Percentiles rank a stretch among this genome's conserved stretches.
Evolutionary conservation across 768 basidiomycete species (phyloP).

Genomic region (Leccinum longicurvipes): DNA sequence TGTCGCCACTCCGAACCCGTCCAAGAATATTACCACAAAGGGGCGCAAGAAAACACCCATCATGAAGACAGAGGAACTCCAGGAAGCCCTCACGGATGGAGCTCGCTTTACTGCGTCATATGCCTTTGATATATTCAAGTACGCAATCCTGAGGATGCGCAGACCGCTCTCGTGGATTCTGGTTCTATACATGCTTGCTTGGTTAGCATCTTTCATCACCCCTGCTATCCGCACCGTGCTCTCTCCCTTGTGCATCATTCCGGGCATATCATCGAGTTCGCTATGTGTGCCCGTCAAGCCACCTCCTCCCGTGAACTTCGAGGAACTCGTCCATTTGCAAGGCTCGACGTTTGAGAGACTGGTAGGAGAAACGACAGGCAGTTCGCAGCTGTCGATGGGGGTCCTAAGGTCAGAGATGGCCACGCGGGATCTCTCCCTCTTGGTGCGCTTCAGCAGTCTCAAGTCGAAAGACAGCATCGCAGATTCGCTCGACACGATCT

Average conservation of each 20-base stretch:
- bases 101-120: conserved; percentile 37
- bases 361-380: conserved; percentile 54
- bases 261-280: conserved; percentile 47
- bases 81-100: conserved; percentile 20
- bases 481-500: conserved; percentile 49
- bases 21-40: conserved; percentile 16
- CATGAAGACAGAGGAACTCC: conserved; percentile 28
- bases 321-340: conserved; percentile 56
- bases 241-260: conserved; percentile 59
- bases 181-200: conserved; percentile 48
- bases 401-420: conserved; percentile 80
- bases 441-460: conserved; percentile 63
- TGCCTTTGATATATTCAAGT: conserved; percentile 44
- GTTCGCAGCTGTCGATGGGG: conserved; percentile 58
- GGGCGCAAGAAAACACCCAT: conserved; percentile 27
- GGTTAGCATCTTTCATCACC: conserved; percentile 41
- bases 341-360: conserved; percentile 61
- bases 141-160: conserved; percentile 48
- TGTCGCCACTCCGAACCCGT: conserved; percentile 18
- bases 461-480: conserved; percentile 57
- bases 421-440: conserved; percentile 58
- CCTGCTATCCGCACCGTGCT: conserved; percentile 45
- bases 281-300: conserved; percentile 37
- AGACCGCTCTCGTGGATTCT: conserved; percentile 54
- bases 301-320: conserved; percentile 52